These are phyloP conservation scores for Gremmenia infestans DNA, from an alignment of 2,329 filamentous ascomycete species.

Conservation along the genomic window DNA sequence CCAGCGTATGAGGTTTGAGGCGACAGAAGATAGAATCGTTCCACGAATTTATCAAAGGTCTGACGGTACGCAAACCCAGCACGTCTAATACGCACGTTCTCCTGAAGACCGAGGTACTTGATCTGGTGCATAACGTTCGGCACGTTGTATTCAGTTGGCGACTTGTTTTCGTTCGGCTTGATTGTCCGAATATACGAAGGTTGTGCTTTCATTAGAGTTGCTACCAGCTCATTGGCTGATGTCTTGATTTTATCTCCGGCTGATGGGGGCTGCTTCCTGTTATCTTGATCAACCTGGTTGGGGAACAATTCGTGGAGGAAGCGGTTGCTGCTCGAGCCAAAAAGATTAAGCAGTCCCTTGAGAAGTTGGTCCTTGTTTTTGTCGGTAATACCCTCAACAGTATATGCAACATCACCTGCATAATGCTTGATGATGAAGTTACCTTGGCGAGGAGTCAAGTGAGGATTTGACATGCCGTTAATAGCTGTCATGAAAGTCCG, in stretches of 20 bases:
- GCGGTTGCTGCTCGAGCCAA: slow-evolving; percentile 74
- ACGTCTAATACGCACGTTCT: slow-evolving; percentile 95
- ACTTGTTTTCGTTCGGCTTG: slow-evolving; percentile 99
- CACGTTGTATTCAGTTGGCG: slow-evolving; percentile 83
- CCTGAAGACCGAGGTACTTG: slow-evolving; percentile 98
- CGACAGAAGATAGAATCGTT: slow-evolving; percentile 92
- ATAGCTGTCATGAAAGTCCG: slow-evolving; percentile 92
- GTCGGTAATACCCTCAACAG: slow-evolving; percentile 93
- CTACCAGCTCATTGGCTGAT: slow-evolving; percentile 90
- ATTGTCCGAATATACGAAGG: slow-evolving; percentile 98
- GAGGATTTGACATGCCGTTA: slow-evolving; percentile 85
- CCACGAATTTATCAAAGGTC: slow-evolving; percentile 96
- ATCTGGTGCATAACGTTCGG: slow-evolving; percentile 95
- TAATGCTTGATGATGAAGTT: slow-evolving; percentile 99
- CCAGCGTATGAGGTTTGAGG: slow-evolving; percentile 94
- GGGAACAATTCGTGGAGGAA: slow-evolving; percentile 91
- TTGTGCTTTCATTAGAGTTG: slow-evolving; percentile 94
- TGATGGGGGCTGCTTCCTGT: slow-evolving; percentile 87
- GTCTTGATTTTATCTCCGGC: slow-evolving; percentile 94
- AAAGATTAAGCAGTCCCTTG: slow-evolving; percentile 86
- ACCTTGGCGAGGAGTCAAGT: slow-evolving; percentile 86
- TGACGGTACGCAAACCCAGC: slow-evolving; percentile 97
- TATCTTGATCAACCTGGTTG: slow-evolving; percentile 89
- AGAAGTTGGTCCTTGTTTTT: slow-evolving; percentile 98
- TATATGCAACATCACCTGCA: slow-evolving; percentile 92